These are phyloP conservation scores for Tardiomyces blankii DNA, from an alignment of 1,139 yeast genomes.

Conservation along the genomic window DNA sequence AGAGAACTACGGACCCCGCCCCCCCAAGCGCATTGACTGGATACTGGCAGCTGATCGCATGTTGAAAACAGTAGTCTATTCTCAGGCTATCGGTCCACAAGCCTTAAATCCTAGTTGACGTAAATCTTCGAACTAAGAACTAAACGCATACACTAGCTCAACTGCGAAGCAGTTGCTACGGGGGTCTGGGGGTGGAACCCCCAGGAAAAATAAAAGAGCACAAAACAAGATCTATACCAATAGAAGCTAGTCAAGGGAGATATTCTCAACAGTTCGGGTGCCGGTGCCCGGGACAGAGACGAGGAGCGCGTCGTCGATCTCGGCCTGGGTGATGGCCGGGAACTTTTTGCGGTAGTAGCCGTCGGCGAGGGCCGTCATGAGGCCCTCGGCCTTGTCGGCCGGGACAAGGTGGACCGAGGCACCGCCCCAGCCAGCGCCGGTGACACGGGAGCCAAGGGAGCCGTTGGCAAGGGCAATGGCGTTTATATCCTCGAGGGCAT, in stretches of 20 bases:
- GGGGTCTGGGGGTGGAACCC: too few relatives aligned
- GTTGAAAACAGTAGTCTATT: too few relatives aligned
- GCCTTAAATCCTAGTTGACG: too few relatives aligned
- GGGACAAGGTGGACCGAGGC: slow-evolving; percentile 56
- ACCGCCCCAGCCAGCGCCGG: slow-evolving; percentile 84
- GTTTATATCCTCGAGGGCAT: slow-evolving; percentile 43
- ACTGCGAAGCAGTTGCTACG: too few relatives aligned
- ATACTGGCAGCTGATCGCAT: too few relatives aligned
- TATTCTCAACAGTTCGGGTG: slow-evolving; percentile 16
- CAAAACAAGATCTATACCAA: not conserved
- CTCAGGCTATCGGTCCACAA: too few relatives aligned
- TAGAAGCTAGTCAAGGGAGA: not conserved
- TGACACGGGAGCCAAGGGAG: slow-evolving; percentile 54
- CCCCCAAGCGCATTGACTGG: too few relatives aligned
- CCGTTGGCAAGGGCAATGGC: slow-evolving; percentile 45
- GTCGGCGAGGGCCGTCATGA: slow-evolving; percentile 37
- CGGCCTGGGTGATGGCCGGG: slow-evolving; percentile 36
- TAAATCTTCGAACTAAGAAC: too few relatives aligned
- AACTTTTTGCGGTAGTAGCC: slow-evolving; percentile 40
- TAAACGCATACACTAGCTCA: too few relatives aligned
- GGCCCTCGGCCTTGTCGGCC: slow-evolving; percentile 32
- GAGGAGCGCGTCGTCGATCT: slow-evolving; percentile 42
- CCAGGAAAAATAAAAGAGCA: too few relatives aligned
- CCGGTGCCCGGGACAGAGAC: slow-evolving; percentile 52
- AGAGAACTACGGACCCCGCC: too few relatives aligned